A percentile compares a stretch with the other conserved stretches of the same genome.
These are phyloP conservation scores for Diversispora eburnea DNA, from an alignment of 192 early-diverging fungal species.

Conservation along the genomic window DNA sequence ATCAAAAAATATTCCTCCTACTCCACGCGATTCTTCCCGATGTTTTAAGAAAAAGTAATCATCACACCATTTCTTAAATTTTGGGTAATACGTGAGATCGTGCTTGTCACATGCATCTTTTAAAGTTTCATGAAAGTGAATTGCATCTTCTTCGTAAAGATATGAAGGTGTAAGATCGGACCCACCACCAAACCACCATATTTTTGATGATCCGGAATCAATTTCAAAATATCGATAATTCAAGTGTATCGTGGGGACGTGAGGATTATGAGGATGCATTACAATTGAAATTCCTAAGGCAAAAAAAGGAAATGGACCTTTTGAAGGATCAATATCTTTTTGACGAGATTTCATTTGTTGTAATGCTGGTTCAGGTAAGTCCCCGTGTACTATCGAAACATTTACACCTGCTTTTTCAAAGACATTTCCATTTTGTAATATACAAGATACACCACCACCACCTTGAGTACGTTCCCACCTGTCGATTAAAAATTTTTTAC, in stretches of 20 bases:
- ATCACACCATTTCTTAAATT: constrained; percentile 97
- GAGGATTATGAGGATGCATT: constrained; percentile 93
- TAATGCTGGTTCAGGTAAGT: constrained; percentile 71
- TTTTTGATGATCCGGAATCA: constrained; percentile 58
- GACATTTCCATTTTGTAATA: constrained; percentile 86
- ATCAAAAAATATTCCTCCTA: constrained; percentile 99
- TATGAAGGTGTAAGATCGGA: constrained; percentile 92
- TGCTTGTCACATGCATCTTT: constrained; percentile 92
- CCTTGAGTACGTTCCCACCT: constrained; percentile 87
- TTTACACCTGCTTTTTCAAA: constrained; percentile 98
- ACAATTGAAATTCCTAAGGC: constrained; percentile 89
- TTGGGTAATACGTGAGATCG: constrained; percentile 75
- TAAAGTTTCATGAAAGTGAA: constrained; percentile 89
- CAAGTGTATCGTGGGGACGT: constrained; percentile 93
- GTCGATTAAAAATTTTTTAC: constrained; percentile 68
- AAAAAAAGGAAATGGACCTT: constrained; percentile 72
- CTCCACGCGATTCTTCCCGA: constrained; percentile 82
- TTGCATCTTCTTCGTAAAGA: constrained; percentile 85
- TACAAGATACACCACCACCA: constrained; percentile 88
- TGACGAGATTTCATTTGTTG: constrained; percentile 89
- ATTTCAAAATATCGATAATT: constrained; percentile 99
- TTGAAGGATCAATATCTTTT: constrained; percentile 51
- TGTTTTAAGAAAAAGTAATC: constrained; percentile 89
- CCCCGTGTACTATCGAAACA: constrained; percentile 82
- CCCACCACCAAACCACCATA: constrained; percentile 97